Evolutionary conservation across 139 green algal genomes (phyloP).

Genomic region (Picochlorum sp.): DNA sequence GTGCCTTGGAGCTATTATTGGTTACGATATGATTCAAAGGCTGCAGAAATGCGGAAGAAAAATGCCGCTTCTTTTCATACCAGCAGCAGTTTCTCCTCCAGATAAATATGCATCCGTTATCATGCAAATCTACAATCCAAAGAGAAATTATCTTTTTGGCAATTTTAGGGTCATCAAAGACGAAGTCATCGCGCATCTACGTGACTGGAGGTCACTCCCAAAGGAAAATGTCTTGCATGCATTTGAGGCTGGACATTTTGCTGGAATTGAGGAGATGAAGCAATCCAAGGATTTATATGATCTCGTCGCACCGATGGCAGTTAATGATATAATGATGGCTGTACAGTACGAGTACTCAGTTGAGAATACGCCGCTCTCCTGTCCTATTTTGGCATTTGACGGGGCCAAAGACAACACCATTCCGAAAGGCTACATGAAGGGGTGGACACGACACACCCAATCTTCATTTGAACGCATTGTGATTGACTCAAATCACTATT

Average conservation of each 20-base stretch:
- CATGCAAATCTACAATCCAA: slow-evolving; percentile 27
- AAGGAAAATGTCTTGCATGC: slow-evolving; percentile 21
- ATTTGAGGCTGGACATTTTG: slow-evolving; percentile 39
- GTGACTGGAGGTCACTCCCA: slow-evolving; percentile 19
- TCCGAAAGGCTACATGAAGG: slow-evolving; percentile 13
- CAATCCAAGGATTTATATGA: slow-evolving; percentile 34
- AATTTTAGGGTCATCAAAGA: slow-evolving; percentile 3
- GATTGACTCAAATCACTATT: slow-evolving; percentile 36
- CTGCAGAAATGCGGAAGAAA: slow-evolving; percentile 3
- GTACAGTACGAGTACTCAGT: slow-evolving; percentile 24
- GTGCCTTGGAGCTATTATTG: slow-evolving; percentile 38
- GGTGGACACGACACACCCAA: slow-evolving; percentile 25
- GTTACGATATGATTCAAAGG: slow-evolving; percentile 29
- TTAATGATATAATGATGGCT: slow-evolving; percentile 45
- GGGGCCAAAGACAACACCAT: slow-evolving; percentile 32
- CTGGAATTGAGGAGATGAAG: slow-evolving; percentile 41
- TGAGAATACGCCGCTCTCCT: neutral
- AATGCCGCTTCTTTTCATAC: slow-evolving; percentile 27
- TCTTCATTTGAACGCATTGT: slow-evolving; percentile 16
- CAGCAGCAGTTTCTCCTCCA: slow-evolving; percentile 34
- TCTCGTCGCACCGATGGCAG: slow-evolving; percentile 32
- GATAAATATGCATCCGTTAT: slow-evolving; percentile 35
- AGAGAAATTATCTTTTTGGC: neutral
- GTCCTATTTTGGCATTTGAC: slow-evolving; percentile 31
- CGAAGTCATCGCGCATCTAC: slow-evolving; percentile 23